Conservation (phyloP, 495 filamentous ascomycete genomes). For the Penicillium herquei region DNA sequence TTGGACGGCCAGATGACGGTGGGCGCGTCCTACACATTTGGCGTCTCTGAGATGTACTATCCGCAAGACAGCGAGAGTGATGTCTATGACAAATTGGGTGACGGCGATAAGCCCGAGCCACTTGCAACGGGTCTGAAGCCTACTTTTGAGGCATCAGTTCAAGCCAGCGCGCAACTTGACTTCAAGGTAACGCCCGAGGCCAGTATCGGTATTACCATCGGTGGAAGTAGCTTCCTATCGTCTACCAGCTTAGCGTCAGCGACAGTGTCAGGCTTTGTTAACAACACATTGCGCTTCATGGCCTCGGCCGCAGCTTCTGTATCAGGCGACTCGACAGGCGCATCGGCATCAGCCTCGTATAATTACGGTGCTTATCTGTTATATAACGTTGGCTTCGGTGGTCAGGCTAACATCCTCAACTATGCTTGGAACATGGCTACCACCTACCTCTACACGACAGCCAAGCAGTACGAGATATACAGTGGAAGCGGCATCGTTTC, state of each 20-base stretch:
- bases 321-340: neutral
- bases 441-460: too few species aligned
- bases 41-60: conserved; percentile 27
- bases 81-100: neutral
- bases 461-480: too few species aligned
- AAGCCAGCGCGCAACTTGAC: conserved; percentile 18
- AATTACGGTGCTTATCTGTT: neutral
- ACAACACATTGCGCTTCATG: neutral
- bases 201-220: conserved; percentile 17
- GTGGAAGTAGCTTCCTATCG: neutral
- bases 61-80: conserved; percentile 23
- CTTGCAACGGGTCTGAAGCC: neutral
- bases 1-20: neutral
- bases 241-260: neutral
- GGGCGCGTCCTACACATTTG: conserved; percentile 15
- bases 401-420: neutral
- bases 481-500: too few species aligned
- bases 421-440: neutral
- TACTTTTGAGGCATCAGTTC: conserved; percentile 18
- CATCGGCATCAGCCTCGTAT: neutral
- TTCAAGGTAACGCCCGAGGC: conserved; percentile 21
- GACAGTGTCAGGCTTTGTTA: neutral
- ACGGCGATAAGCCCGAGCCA: neutral
- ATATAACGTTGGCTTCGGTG: neutral
- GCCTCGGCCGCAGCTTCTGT: neutral